Conservation (phyloP, 805 yeast species). For the Saccharomycopsis fermentans region DNA sequence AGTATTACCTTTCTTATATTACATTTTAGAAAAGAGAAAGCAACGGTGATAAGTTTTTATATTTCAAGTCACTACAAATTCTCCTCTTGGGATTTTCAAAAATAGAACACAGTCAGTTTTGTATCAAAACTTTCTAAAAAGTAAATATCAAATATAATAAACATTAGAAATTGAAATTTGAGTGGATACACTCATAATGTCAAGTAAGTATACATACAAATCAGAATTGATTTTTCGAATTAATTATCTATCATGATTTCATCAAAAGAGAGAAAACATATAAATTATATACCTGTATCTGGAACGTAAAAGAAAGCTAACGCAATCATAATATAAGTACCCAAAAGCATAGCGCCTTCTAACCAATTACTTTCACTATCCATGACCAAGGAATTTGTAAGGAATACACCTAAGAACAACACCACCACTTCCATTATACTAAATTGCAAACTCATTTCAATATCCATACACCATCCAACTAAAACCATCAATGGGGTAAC, state of each 20-base stretch:
- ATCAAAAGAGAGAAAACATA: neutral
- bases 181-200: too few relatives aligned
- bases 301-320: conserved; percentile 88
- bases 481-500: conserved; percentile 93
- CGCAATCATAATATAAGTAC: conserved; percentile 80
- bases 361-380: conserved; percentile 97
- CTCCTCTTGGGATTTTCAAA: too few relatives aligned
- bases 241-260: neutral
- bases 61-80: too few relatives aligned
- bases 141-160: too few relatives aligned
- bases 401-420: conserved; percentile 78
- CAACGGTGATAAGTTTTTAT: neutral
- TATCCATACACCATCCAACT: conserved; percentile 84
- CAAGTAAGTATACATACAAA: too few relatives aligned
- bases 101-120: too few relatives aligned
- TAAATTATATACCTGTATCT: conserved; percentile 22
- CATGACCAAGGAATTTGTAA: conserved; percentile 74
- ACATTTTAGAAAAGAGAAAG: neutral
- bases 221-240: too few relatives aligned
- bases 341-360: conserved; percentile 87
- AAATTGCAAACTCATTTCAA: conserved; percentile 88
- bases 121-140: too few relatives aligned
- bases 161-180: too few relatives aligned
- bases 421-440: conserved; percentile 91
- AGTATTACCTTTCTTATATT: neutral